phyloP scores from a whole-genome alignment of 192 early-diverging fungal genomes.

The Umbelopsis vinacea region DNA sequence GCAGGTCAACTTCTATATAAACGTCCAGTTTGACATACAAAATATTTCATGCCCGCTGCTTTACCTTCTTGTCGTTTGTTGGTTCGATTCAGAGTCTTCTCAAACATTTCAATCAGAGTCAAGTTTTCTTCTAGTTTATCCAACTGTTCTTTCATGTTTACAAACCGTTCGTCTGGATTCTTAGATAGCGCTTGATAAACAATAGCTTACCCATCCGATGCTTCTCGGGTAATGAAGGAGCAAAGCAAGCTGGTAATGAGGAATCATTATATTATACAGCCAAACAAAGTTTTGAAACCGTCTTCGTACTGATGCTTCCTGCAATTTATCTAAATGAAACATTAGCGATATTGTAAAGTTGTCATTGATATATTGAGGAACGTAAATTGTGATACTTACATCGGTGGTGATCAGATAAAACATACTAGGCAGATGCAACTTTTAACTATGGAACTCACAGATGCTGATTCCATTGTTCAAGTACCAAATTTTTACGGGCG shows the following conservation, averaged over 20 bases:
- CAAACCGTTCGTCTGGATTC: slow-evolving; percentile 84
- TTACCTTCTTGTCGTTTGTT: slow-evolving; percentile 69
- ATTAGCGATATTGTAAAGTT: slow-evolving; percentile 33
- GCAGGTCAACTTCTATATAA: neutral
- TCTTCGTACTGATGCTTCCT: slow-evolving; percentile 72
- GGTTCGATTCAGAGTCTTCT: slow-evolving; percentile 76
- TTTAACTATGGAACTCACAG: too few species aligned
- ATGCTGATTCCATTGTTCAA: too few species aligned
- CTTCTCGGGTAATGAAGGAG: slow-evolving; percentile 93
- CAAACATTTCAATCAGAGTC: slow-evolving; percentile 71
- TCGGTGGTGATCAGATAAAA: slow-evolving; percentile 84
- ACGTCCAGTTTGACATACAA: neutral
- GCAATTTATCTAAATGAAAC: slow-evolving; percentile 46
- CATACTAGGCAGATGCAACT: slow-evolving; percentile 28
- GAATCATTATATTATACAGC: slow-evolving; percentile 76
- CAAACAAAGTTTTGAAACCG: slow-evolving; percentile 96
- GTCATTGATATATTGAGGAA: neutral
- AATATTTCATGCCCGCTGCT: neutral
- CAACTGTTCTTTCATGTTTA: slow-evolving; percentile 79
- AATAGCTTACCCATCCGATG: slow-evolving; percentile 74
- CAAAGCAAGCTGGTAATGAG: slow-evolving; percentile 81
- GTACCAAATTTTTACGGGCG: too few species aligned
- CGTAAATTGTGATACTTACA: slow-evolving; percentile 44
- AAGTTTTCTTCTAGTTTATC: slow-evolving; percentile 89
- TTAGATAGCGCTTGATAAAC: slow-evolving; percentile 45